Evolutionary conservation across 2,329 filamentous ascomycete species (phyloP).

Genomic region (Fusarium pininemorale): DNA sequence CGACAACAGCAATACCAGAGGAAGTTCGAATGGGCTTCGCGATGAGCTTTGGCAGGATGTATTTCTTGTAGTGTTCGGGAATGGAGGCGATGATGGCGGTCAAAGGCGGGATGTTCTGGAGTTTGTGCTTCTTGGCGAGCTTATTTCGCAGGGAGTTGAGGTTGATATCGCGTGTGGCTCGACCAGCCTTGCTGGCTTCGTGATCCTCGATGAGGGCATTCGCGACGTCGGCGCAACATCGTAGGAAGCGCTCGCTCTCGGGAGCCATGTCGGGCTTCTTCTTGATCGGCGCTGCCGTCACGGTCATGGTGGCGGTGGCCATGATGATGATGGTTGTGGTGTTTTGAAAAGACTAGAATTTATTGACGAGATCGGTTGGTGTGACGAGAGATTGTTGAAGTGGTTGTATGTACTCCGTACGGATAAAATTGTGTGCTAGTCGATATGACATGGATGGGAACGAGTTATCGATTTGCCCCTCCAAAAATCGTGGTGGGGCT

Average conservation of each 20-base stretch:
- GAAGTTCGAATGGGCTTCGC: conserved; percentile 97
- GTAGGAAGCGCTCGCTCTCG: conserved; percentile 93
- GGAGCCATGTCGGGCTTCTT: conserved; percentile 83
- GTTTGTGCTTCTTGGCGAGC: conserved; percentile 90
- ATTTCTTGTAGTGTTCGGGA: conserved; percentile 99
- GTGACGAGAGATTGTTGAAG: neutral
- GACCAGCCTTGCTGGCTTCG: conserved; percentile 79
- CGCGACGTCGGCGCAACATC: conserved; percentile 95
- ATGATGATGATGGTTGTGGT: conserved; percentile 37
- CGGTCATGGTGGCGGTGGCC: conserved; percentile 67
- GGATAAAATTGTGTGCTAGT: neutral
- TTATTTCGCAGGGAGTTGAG: conserved; percentile 88
- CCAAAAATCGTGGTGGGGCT: conserved; percentile 41
- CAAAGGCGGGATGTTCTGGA: conserved; percentile 87
- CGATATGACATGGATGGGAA: neutral
- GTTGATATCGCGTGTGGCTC: conserved; percentile 86
- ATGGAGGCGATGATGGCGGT: conserved; percentile 98
- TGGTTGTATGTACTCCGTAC: neutral
- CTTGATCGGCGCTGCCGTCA: conserved; percentile 72
- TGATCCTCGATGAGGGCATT: conserved; percentile 94
- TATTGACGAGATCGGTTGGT: accelerated
- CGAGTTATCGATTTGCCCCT: conserved; percentile 37
- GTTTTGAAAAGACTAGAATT: neutral
- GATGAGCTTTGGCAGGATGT: conserved; percentile 94
- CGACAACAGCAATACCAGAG: conserved; percentile 96